phyloP scores from a whole-genome alignment of 495 filamentous ascomycete genomes.

The Zalerion maritima region DNA sequence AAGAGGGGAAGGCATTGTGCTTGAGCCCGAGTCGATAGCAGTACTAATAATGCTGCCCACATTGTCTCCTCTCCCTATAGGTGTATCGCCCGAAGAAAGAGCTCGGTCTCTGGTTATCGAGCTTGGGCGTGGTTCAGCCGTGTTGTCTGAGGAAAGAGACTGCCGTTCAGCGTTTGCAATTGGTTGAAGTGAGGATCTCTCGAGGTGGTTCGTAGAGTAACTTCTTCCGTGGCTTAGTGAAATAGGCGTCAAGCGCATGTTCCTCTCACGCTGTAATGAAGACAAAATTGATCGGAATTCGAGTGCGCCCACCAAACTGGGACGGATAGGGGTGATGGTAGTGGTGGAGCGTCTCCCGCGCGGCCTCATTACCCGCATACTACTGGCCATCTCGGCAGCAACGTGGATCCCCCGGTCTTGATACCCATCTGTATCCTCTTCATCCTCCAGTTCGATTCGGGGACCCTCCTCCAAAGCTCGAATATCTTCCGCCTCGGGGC shows the following conservation, averaged over 20 bases:
- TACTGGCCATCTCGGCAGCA: slow-evolving; percentile 72
- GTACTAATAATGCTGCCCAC: not conserved
- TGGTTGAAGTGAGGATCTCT: slow-evolving; percentile 1
- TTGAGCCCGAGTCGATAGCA: not conserved
- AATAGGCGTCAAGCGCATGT: slow-evolving; percentile 51
- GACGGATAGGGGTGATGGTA: slow-evolving; percentile 66
- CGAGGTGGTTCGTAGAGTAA: slow-evolving; percentile 50
- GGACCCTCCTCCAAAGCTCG: slow-evolving; percentile 51
- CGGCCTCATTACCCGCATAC: slow-evolving; percentile 78
- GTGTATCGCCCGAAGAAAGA: slow-evolving; percentile 15
- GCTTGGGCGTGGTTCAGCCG: slow-evolving; percentile 4
- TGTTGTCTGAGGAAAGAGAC: slow-evolving; percentile 4
- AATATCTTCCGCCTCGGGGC: slow-evolving; percentile 51
- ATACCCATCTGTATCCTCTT: slow-evolving; percentile 41
- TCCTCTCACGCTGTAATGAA: slow-evolving; percentile 64
- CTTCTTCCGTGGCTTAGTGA: slow-evolving; percentile 51
- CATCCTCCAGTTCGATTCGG: slow-evolving; percentile 30
- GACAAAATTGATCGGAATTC: slow-evolving; percentile 86
- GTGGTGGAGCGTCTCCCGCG: slow-evolving; percentile 51
- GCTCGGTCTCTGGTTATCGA: slow-evolving; percentile 13
- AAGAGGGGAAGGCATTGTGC: too few species aligned
- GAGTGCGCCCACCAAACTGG: slow-evolving; percentile 82
- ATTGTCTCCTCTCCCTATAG: slow-evolving; percentile 4
- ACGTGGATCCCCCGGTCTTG: slow-evolving; percentile 60
- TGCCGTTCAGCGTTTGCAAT: slow-evolving; percentile 10